Conservation (phyloP, 2,329 filamentous ascomycete species). For the Penicillium sp. region DNA sequence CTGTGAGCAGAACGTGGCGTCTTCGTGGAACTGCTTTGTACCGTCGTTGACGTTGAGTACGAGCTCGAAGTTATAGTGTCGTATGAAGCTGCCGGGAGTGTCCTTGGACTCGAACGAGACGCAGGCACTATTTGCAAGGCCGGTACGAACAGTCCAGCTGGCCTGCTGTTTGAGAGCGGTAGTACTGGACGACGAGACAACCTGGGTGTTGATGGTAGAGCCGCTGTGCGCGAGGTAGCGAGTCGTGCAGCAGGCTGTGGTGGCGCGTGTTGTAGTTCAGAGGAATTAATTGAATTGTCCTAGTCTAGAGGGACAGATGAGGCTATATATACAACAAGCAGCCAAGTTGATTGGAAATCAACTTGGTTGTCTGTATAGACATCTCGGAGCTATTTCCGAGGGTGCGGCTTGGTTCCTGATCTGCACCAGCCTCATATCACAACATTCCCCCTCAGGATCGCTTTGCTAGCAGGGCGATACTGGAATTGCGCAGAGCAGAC, state of each 20-base stretch:
- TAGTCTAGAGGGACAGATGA: too few relatives aligned
- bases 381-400: too few relatives aligned
- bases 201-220: conserved; percentile 54
- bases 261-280: too few relatives aligned
- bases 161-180: conserved; percentile 52
- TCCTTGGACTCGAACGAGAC: conserved; percentile 62
- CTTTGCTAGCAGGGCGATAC: too few relatives aligned
- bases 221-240: conserved; percentile 57
- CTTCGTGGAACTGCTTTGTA: conserved; percentile 57
- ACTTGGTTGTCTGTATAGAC: too few relatives aligned
- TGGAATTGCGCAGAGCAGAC: too few relatives aligned
- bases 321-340: too few relatives aligned
- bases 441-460: too few relatives aligned
- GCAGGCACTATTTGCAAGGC: conserved; percentile 58
- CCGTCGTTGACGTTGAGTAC: conserved; percentile 52
- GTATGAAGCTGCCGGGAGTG: conserved; percentile 57
- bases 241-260: conserved; percentile 54
- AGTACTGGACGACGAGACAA: conserved; percentile 52
- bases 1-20: conserved; percentile 63
- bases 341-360: too few relatives aligned
- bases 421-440: too few relatives aligned
- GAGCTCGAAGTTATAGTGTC: conserved; percentile 57
- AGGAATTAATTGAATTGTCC: too few relatives aligned
- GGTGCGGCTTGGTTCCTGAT: too few relatives aligned
- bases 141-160: conserved; percentile 55